phyloP scores from a whole-genome alignment of 768 basidiomycete species.

The Mycena leptocephala region DNA sequence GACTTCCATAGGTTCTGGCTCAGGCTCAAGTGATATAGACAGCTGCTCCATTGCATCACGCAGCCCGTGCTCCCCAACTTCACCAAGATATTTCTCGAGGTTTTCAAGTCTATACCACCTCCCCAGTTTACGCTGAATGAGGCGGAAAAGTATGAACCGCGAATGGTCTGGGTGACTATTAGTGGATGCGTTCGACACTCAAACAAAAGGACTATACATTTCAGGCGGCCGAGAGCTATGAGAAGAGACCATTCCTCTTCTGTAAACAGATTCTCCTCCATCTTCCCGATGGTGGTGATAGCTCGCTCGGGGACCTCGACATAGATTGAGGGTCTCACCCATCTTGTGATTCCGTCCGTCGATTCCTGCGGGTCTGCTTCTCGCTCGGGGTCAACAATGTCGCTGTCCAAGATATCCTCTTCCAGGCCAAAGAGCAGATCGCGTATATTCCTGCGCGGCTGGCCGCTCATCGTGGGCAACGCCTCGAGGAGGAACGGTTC shows the following conservation, averaged over 20 bases:
- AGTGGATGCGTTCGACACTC: neutral
- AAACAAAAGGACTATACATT: slow-evolving; percentile 13
- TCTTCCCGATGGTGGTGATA: neutral
- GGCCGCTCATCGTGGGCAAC: slow-evolving; percentile 8
- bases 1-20: slow-evolving; percentile 7
- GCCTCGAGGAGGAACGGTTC: neutral
- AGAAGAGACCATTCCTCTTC: slow-evolving; percentile 25
- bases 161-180: slow-evolving; percentile 52
- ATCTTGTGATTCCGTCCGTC: neutral
- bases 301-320: slow-evolving; percentile 31
- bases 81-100: slow-evolving; percentile 27
- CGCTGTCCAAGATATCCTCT: neutral
- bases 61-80: slow-evolving; percentile 51
- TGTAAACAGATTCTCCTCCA: slow-evolving; percentile 3
- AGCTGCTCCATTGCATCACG: slow-evolving; percentile 52
- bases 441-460: slow-evolving; percentile 9
- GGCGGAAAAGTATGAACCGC: slow-evolving; percentile 63
- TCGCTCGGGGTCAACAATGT: slow-evolving; percentile 3
- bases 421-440: slow-evolving; percentile 22
- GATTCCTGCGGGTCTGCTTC: neutral
- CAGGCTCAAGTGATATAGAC: slow-evolving; percentile 18
- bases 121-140: slow-evolving; percentile 59
- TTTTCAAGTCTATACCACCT: slow-evolving; percentile 53
- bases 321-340: slow-evolving; percentile 9
- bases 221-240: neutral